phyloP scores from a whole-genome alignment of 257 asterid species.

The Gynochthodes officinalis region DNA sequence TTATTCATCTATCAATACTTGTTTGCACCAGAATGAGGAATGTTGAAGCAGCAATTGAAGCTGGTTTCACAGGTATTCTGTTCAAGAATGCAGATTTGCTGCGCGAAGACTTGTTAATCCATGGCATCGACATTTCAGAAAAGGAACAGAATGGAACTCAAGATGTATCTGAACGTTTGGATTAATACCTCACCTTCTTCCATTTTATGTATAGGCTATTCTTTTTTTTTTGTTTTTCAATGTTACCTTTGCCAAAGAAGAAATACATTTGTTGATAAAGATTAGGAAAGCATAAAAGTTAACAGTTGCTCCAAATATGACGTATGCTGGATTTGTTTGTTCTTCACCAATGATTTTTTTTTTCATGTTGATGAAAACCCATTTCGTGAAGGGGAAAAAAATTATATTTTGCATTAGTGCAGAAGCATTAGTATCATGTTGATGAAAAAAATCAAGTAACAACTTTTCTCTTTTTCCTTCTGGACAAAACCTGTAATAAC shows the following conservation, averaged over 20 bases:
- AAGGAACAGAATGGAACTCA: slow-evolving; percentile 14
- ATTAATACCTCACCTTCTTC: neutral
- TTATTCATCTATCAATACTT: slow-evolving; percentile 5
- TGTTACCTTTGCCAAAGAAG: neutral
- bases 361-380: neutral
- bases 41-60: slow-evolving; percentile 71
- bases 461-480: neutral
- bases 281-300: neutral
- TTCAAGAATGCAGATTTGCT: slow-evolving; percentile 60
- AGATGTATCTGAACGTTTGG: slow-evolving; percentile 25
- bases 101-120: slow-evolving; percentile 46
- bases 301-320: no score
- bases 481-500: neutral
- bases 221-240: neutral
- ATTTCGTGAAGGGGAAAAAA: neutral
- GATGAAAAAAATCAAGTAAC: no score
- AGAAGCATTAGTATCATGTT: no score
- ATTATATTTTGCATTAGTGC: no score
- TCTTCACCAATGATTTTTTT: neutral
- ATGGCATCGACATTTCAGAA: slow-evolving; percentile 42
- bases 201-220: neutral
- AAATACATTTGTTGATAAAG: neutral
- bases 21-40: slow-evolving; percentile 54
- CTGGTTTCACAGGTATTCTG: slow-evolving; percentile 64
- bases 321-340: neutral